A percentile compares a stretch with the other conserved stretches of the same genome.
phyloP scores from a whole-genome alignment of 352 stramenopile genomes.

The Globisporangium cederbergense region DNA sequence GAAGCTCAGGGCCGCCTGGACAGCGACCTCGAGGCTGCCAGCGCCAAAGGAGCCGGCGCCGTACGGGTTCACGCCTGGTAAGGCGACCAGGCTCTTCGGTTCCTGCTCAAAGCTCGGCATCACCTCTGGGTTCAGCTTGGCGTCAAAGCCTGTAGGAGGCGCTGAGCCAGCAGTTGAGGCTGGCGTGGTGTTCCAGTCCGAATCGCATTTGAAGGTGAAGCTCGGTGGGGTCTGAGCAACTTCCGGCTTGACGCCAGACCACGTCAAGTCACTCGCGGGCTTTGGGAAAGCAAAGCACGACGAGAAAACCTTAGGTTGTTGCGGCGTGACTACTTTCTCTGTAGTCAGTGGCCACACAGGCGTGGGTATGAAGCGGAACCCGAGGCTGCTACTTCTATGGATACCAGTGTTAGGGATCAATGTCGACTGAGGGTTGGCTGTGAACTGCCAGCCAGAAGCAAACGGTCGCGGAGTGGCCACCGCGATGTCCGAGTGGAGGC shows the following conservation, averaged over 20 bases:
- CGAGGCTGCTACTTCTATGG: background rate
- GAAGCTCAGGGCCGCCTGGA: slow-evolving; percentile 34
- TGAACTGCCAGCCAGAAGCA: slow-evolving; percentile 2
- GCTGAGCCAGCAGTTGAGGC: background rate
- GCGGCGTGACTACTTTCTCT: background rate
- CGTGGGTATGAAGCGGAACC: slow-evolving; percentile 12
- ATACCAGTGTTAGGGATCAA: background rate
- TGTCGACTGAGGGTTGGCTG: background rate
- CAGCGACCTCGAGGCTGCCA: slow-evolving; percentile 50
- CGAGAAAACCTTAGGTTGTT: slow-evolving; percentile 3
- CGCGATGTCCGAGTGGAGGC: background rate
- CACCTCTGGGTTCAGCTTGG: slow-evolving; percentile 1
- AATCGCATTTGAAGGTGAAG: background rate
- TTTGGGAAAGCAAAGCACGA: slow-evolving; percentile 9
- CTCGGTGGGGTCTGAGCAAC: background rate
- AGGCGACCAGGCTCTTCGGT: slow-evolving; percentile 36
- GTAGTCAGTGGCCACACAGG: slow-evolving; percentile 10
- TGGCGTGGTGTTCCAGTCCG: slow-evolving; percentile 4
- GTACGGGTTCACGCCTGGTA: slow-evolving; percentile 53
- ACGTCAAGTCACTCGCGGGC: background rate
- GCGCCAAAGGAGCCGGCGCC: slow-evolving; percentile 43
- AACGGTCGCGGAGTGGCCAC: background rate
- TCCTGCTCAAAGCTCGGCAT: background rate
- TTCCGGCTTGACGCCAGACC: background rate
- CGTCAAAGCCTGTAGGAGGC: slow-evolving; percentile 8